Evolutionary conservation across 2,329 filamentous ascomycete genomes (phyloP).

Genomic region (Fusarium burgessii): DNA sequence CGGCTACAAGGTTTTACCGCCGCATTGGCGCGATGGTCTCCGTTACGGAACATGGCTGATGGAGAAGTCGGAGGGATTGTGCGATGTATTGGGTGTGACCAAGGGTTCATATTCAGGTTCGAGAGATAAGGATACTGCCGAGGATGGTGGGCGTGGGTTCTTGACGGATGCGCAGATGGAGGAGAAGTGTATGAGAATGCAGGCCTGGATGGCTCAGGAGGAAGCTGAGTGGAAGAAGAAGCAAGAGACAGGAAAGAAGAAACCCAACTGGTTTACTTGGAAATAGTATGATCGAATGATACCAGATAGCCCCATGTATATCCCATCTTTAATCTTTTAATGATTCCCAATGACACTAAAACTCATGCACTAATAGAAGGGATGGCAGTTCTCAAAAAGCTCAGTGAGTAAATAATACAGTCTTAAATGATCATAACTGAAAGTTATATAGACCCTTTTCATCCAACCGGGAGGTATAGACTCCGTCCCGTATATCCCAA

Average conservation of each 20-base stretch:
- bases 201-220: slow-evolving; percentile 49
- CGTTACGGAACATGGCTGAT: slow-evolving; percentile 59
- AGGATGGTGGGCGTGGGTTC: slow-evolving; percentile 57
- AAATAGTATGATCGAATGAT: slow-evolving; percentile 2
- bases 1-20: slow-evolving; percentile 59
- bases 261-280: slow-evolving; percentile 40
- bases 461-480: neutral
- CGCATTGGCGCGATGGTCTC: slow-evolving; percentile 63
- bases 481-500: rapidly evolving
- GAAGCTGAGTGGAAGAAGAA: slow-evolving; percentile 45
- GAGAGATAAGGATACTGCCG: slow-evolving; percentile 55
- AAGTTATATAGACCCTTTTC: too few species aligned
- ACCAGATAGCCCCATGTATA: neutral
- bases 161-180: slow-evolving; percentile 54
- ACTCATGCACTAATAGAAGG: neutral
- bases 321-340: neutral
- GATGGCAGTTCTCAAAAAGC: neutral
- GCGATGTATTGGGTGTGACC: slow-evolving; percentile 53
- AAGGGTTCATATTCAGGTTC: slow-evolving; percentile 50
- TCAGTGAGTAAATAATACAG: neutral
- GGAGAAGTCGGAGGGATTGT: slow-evolving; percentile 57
- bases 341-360: too few species aligned
- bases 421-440: neutral
- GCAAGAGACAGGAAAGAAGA: slow-evolving; percentile 41
- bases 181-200: slow-evolving; percentile 50